These are phyloP conservation scores for Xerocomellus amylosporus DNA, from an alignment of 768 basidiomycete genomes.

Conservation along the genomic window DNA sequence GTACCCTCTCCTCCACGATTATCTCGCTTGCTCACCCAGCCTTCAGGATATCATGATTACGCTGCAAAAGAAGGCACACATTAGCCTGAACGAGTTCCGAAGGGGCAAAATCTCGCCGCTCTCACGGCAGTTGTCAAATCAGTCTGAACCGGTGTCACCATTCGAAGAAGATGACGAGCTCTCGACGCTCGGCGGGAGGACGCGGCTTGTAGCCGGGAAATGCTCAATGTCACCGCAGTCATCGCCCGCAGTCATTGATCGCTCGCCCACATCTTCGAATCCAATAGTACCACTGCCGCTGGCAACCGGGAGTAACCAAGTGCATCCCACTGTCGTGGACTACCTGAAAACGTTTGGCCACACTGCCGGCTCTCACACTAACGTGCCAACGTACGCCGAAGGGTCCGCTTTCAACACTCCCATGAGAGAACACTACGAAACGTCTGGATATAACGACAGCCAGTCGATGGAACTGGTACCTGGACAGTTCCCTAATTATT, in stretches of 20 bases:
- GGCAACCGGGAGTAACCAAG: conserved; percentile 45
- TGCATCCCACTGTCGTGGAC: conserved; percentile 63
- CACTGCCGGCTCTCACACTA: conserved; percentile 17
- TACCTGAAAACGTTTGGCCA: conserved; percentile 63
- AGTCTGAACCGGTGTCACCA: conserved; percentile 41
- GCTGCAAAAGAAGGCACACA: conserved; percentile 63
- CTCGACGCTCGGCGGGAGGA: conserved; percentile 61
- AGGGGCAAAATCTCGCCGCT: conserved; percentile 51
- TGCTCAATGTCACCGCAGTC: conserved; percentile 55
- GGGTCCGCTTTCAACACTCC: conserved; percentile 27
- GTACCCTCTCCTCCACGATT: background rate
- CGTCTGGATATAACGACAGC: conserved; percentile 20
- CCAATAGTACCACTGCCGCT: conserved; percentile 72
- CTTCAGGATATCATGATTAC: conserved; percentile 60
- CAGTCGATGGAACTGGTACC: conserved; percentile 33
- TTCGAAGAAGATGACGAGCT: conserved; percentile 62
- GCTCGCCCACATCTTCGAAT: conserved; percentile 68
- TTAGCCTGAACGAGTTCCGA: conserved; percentile 60
- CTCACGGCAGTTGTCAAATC: conserved; percentile 33
- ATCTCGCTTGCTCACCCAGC: conserved; percentile 9
- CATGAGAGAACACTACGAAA: conserved; percentile 24
- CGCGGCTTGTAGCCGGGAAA: conserved; percentile 60
- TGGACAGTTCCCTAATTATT: conserved; percentile 60
- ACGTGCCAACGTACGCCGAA: conserved; percentile 24
- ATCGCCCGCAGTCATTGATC: conserved; percentile 42